Evolutionary conservation across 2,329 filamentous ascomycete species (phyloP).

Genomic region (Thielaviopsis populi): DNA sequence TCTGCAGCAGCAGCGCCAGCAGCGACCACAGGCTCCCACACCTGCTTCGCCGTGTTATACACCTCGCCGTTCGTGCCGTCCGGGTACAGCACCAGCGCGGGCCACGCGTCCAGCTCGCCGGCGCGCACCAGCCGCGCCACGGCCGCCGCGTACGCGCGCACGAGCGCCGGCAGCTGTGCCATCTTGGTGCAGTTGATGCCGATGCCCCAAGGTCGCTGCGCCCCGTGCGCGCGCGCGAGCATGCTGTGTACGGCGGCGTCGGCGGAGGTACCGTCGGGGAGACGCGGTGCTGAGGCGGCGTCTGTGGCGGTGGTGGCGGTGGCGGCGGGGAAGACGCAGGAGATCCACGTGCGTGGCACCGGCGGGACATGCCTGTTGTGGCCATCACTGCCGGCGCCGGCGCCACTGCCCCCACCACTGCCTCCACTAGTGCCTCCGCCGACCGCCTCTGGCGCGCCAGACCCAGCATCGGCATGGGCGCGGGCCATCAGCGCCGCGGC

Average conservation of each 20-base stretch:
- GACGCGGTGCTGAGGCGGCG: conserved; percentile 23
- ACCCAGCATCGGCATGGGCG: neutral
- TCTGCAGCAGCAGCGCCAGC: conserved; percentile 3
- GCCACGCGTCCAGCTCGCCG: conserved; percentile 27
- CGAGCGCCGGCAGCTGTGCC: conserved; percentile 40
- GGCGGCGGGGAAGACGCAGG: conserved; percentile 41
- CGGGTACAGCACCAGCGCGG: conserved; percentile 48
- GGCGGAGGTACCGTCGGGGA: conserved; percentile 41
- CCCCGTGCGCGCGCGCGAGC: conserved; percentile 23
- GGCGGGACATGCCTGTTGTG: no score
- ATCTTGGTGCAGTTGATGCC: conserved; percentile 58
- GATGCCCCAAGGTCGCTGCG: conserved; percentile 40
- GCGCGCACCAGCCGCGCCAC: conserved; percentile 27
- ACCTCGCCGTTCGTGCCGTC: conserved; percentile 54
- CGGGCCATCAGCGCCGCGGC: conserved; percentile 14
- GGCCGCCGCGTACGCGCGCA: conserved; percentile 39
- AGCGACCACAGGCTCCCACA: conserved; percentile 36
- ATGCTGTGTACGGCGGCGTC: conserved; percentile 26
- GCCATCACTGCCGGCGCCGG: neutral
- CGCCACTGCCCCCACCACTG: neutral
- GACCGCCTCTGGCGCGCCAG: no score
- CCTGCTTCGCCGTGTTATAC: conserved; percentile 48
- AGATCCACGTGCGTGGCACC: conserved; percentile 41
- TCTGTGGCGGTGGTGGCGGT: conserved; percentile 25
- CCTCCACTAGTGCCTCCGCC: no score